Evolutionary conservation across 1,284 basidiomycete genomes (phyloP), one percentile per base, ranked within the genome.

Genomic region (Tilletia caries): DNA sequence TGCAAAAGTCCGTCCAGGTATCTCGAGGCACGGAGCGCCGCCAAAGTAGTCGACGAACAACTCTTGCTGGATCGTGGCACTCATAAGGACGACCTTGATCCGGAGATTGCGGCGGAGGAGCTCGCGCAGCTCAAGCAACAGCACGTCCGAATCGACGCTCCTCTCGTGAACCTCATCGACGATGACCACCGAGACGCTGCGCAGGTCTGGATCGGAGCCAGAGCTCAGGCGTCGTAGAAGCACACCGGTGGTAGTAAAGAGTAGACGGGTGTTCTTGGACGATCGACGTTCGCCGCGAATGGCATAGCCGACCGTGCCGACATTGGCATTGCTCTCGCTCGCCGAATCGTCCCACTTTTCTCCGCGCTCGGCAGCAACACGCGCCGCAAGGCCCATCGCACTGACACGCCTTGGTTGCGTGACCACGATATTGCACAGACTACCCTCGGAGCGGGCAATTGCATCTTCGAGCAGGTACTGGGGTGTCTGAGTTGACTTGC

Each of bases 101-200:
- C 83, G 87, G 46, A 86, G 85, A 77, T 94, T 91, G n/a, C 84
- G 86, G 71, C 86, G 85, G 62, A 97, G 84, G 12, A 96, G 85
- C 76, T 93, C 91, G 71, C 90, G 89, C 33, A 88, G 85, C 79
- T 95, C 90, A n/a, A 96, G 88, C 0, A 97, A 87, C 52, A 97
- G 85, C 75, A 97, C 90, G 83, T 97, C 94, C 15, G 91, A 90
- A 77, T 96, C 93, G 12, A 94, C 88, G 18, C 92, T 92, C 66
- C 93, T 88, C 85, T 95, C 93, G 80, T 95, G 93, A 37, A 93
- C 92, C 86, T 97, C 94, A 78, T 97, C 95, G 15, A 97, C 92
- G 60, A 97, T 86, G 37, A 97, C 87, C 84, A 96, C 94, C 5
- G 91, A 91, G 64, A 95, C 87, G 64, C 88, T 87, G 32, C 86